These are phyloP conservation scores for Talaromyces sp. DNA, from an alignment of 2,329 filamentous ascomycete species.

Conservation along the genomic window DNA sequence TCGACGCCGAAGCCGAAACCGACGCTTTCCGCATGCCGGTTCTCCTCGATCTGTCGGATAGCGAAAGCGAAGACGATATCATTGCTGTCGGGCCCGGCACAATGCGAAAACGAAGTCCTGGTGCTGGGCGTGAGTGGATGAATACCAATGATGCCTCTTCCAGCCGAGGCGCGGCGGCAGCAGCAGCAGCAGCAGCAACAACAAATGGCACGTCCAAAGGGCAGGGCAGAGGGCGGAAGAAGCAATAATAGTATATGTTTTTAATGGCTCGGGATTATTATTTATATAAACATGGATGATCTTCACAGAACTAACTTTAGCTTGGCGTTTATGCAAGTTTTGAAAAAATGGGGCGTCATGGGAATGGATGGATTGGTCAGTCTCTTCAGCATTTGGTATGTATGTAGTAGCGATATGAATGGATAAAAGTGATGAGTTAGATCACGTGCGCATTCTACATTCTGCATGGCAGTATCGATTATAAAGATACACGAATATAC, in stretches of 20 bases:
- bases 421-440: not conserved
- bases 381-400: not conserved
- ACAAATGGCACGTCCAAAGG: conserved; percentile 6
- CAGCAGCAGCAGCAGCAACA: not conserved
- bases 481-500: not conserved
- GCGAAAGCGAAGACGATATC: conserved; percentile 90
- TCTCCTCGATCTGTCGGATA: conserved; percentile 85
- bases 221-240: conserved; percentile 1
- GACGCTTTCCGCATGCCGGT: conserved; percentile 85
- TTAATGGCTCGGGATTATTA: not conserved
- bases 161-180: not conserved
- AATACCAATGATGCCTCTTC: conserved; percentile 33
- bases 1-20: conserved; percentile 39
- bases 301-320: not conserved
- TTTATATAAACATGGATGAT: not conserved
- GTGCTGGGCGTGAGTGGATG: conserved; percentile 65
- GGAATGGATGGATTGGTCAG: not conserved
- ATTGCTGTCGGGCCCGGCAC: conserved; percentile 68
- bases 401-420: not conserved
- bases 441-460: not conserved
- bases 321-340: not conserved
- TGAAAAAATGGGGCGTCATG: not conserved
- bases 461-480: not conserved
- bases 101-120: conserved; percentile 79
- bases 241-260: conserved; percentile 1